These are phyloP conservation scores for Populus hybrid DNA, from an alignment of 441 rosid species.

Conservation along the genomic window DNA sequence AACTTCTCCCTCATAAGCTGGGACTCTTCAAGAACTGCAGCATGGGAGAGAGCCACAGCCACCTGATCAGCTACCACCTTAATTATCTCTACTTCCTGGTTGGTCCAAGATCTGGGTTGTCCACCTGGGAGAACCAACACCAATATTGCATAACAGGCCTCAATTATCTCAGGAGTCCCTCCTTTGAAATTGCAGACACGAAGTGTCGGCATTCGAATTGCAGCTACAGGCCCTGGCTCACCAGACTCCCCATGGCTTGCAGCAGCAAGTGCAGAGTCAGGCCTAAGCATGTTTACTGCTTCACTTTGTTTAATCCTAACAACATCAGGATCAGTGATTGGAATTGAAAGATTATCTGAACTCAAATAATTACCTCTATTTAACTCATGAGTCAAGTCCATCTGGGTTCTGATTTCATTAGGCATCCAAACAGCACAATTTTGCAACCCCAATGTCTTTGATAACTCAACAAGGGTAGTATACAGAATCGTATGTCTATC, in stretches of 20 bases:
- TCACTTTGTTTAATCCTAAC: slow-evolving; percentile 54
- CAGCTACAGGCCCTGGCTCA: slow-evolving; percentile 74
- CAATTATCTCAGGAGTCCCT: slow-evolving; percentile 76
- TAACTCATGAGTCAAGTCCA: slow-evolving; percentile 74
- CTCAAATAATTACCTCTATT: slow-evolving; percentile 42
- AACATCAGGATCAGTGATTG: slow-evolving; percentile 71
- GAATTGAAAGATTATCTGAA: slow-evolving; percentile 39
- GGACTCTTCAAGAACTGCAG: slow-evolving; percentile 94
- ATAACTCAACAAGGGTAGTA: slow-evolving; percentile 88
- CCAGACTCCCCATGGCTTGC: slow-evolving; percentile 55
- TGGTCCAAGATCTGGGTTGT: slow-evolving; percentile 68
- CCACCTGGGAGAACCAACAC: slow-evolving; percentile 86
- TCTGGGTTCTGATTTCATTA: slow-evolving; percentile 50
- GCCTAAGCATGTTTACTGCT: slow-evolving; percentile 56
- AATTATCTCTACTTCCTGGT: slow-evolving; percentile 81
- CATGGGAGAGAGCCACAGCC: slow-evolving; percentile 95
- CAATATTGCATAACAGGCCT: slow-evolving; percentile 72
- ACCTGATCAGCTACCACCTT: slow-evolving; percentile 98
- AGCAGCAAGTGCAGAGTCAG: slow-evolving; percentile 58
- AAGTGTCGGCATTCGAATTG: slow-evolving; percentile 97
- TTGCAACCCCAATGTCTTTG: slow-evolving; percentile 78
- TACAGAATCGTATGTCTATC: slow-evolving; percentile 80
- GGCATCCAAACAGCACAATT: slow-evolving; percentile 99
- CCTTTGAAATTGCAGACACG: slow-evolving; percentile 79
- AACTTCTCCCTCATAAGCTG: slow-evolving; percentile 90